These are phyloP conservation scores for Phalaenopsis aphrodite DNA, from an alignment of 106 monocot species.

Conservation along the genomic window DNA sequence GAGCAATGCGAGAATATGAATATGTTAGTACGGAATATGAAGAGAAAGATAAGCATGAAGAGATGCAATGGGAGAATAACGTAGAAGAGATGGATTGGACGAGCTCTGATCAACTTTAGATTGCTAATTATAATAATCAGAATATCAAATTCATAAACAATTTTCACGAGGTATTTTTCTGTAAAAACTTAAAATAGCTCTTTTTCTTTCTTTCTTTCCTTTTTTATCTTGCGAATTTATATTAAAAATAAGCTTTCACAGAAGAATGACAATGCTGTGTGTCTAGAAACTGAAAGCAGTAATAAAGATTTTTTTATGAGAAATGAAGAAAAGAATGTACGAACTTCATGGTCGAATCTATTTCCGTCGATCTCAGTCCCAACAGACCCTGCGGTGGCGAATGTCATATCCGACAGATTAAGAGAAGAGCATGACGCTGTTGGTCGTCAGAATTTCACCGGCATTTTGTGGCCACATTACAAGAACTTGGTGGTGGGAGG, in stretches of 20 bases:
- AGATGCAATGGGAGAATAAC: constrained; percentile 29
- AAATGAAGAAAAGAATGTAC: constrained; percentile 26
- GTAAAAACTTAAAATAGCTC: not conserved
- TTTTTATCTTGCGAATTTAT: not conserved
- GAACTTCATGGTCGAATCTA: constrained; percentile 24
- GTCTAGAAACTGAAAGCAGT: constrained; percentile 18
- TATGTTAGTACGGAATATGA: constrained; percentile 36
- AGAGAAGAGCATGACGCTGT: constrained; percentile 67
- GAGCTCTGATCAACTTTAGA: constrained; percentile 93
- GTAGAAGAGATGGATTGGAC: constrained; percentile 83
- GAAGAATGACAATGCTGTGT: constrained; percentile 18
- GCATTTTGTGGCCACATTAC: constrained; percentile 55
- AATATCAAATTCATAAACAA: not conserved
- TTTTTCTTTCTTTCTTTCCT: not conserved
- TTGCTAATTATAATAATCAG: constrained; percentile 28
- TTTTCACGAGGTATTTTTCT: not conserved
- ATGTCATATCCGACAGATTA: not conserved
- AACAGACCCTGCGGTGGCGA: not conserved
- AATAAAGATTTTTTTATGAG: constrained; percentile 17
- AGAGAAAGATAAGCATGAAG: constrained; percentile 16
- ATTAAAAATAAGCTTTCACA: not conserved
- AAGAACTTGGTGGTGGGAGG: constrained; percentile 68
- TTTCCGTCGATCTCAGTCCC: constrained; percentile 15
- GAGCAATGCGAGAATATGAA: constrained; percentile 20
- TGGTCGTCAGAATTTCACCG: constrained; percentile 97